Percentiles rank a stretch among this genome's conserved stretches.
Conservation (phyloP, 1,139 yeast species). For the Diutina mesorugosa region DNA sequence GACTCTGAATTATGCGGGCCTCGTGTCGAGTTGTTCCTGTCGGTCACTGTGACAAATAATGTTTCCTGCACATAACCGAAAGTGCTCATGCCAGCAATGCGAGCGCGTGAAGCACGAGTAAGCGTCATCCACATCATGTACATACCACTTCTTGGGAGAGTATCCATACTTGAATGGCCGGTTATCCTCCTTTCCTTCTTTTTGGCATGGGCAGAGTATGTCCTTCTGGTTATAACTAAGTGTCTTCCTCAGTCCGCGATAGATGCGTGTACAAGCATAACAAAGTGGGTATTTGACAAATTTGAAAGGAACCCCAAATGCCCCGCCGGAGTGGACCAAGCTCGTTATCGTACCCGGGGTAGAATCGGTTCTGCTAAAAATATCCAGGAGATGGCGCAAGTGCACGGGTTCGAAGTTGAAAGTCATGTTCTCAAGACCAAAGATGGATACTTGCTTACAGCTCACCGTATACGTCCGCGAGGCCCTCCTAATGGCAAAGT, state of each 20-base stretch:
- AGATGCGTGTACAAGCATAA: conserved; percentile 1
- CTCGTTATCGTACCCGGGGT: neutral
- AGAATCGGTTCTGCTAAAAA: neutral
- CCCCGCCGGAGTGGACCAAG: neutral
- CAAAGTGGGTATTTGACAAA: neutral
- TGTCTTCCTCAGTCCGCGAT: conserved; percentile 22
- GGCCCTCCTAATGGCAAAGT: conserved; percentile 24
- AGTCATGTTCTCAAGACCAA: conserved; percentile 25
- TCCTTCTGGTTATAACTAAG: conserved; percentile 19
- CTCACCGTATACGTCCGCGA: conserved; percentile 14
- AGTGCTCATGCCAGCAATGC: neutral
- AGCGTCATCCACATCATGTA: conserved; percentile 12
- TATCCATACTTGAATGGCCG: conserved; percentile 22
- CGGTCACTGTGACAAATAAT: neutral
- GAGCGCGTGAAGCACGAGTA: neutral
- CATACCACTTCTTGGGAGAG: conserved; percentile 26
- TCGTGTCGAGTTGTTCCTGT: neutral
- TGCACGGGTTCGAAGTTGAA: conserved; percentile 28
- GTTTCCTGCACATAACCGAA: neutral
- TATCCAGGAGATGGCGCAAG: conserved; percentile 20
- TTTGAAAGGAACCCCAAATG: neutral
- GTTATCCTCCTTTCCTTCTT: conserved; percentile 20
- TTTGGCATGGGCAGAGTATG: conserved; percentile 29
- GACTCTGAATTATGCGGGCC: neutral
- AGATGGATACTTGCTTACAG: conserved; percentile 26